phyloP scores from a whole-genome alignment of 2,329 filamentous ascomycete genomes.

The Botrytis fabae region DNA sequence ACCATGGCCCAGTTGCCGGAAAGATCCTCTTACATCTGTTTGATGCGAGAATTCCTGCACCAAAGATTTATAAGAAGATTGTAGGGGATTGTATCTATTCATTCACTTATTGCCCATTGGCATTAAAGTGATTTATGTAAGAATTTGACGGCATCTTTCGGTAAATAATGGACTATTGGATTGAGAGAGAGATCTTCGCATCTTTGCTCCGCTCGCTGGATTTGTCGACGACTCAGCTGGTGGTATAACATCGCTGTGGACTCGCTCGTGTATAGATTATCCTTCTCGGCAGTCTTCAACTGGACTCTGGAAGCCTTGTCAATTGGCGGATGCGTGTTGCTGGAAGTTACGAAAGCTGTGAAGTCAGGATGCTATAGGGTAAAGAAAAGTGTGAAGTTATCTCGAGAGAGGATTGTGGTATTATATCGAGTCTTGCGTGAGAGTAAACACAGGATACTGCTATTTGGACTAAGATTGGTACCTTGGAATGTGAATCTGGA shows the following conservation, averaged over 20 bases:
- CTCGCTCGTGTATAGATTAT: background rate
- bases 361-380: background rate
- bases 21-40: background rate
- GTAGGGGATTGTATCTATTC: too few species aligned
- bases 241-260: background rate
- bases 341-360: background rate
- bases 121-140: background rate
- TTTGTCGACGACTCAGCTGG: background rate
- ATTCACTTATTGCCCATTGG: background rate
- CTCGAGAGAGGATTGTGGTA: background rate
- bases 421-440: background rate
- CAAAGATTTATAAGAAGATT: too few species aligned
- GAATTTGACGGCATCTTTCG: background rate
- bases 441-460: background rate
- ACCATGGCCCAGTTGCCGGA: background rate
- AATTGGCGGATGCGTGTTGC: background rate
- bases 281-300: accelerated
- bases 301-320: background rate
- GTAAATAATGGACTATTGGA: background rate
- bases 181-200: background rate
- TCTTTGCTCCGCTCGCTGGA: background rate
- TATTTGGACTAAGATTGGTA: background rate
- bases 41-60: too few species aligned
- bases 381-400: background rate
- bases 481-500: background rate